Conservation (phyloP, 441 rosid genomes). For the Hura crepitans region DNA sequence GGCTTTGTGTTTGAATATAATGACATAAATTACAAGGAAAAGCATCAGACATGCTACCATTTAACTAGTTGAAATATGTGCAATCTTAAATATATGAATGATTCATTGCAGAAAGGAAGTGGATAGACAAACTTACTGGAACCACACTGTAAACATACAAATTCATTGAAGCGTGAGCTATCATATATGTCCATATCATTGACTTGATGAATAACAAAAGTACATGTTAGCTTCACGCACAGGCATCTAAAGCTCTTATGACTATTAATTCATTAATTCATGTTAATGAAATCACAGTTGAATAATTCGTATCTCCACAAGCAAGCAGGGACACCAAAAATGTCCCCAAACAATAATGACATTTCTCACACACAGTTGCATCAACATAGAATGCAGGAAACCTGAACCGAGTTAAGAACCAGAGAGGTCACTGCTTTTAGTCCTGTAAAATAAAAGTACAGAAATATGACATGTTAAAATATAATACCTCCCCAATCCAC, state of each 20-base stretch:
- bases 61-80: neutral
- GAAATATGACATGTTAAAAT: neutral
- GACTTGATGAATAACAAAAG: neutral
- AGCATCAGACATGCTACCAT: neutral
- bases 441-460: neutral
- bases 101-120: neutral
- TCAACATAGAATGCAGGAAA: neutral
- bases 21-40: neutral
- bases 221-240: constrained; percentile 2
- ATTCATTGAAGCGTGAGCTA: neutral
- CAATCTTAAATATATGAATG: neutral
- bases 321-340: neutral
- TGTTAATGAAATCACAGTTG: neutral
- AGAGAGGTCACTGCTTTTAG: neutral
- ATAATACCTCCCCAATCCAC: constrained; percentile 86
- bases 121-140: neutral
- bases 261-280: neutral
- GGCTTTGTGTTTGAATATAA: neutral
- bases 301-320: neutral
- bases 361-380: constrained; percentile 1
- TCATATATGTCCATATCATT: neutral
- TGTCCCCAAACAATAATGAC: neutral
- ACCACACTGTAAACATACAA: neutral
- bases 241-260: constrained; percentile 4
- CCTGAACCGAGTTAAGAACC: neutral